Evolutionary conservation across 345 rosid species (phyloP).

Genomic region (Arabidopsis suecica): DNA sequence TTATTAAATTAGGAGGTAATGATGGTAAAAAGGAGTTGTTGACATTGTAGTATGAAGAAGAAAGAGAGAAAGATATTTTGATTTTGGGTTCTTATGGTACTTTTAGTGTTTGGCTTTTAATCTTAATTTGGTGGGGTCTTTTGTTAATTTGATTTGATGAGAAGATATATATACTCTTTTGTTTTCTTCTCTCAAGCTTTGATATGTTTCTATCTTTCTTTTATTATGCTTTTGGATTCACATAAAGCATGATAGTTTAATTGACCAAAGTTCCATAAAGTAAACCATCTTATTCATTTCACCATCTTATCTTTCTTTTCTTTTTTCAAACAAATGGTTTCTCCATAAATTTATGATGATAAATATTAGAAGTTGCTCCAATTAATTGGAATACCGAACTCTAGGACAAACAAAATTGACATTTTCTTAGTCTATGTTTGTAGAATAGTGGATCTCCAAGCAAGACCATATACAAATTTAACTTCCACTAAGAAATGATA

Average conservation of each 20-base stretch:
- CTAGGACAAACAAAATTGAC: not conserved
- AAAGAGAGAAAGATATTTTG: conserved; percentile 29
- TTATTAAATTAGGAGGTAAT: conserved; percentile 32
- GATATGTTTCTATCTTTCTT: conserved; percentile 28
- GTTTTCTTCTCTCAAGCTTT: conserved; percentile 39
- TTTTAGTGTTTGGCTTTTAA: conserved; percentile 38
- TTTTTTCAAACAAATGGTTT: conserved; percentile 19
- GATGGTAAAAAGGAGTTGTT: conserved; percentile 38
- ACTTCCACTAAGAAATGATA: not conserved
- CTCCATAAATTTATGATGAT: conserved; percentile 22
- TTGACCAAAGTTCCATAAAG: conserved; percentile 43
- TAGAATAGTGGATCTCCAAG: conserved; percentile 1
- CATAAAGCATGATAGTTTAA: conserved; percentile 40
- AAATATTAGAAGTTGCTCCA: conserved; percentile 14
- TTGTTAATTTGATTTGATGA: conserved; percentile 39
- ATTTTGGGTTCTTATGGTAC: conserved; percentile 23
- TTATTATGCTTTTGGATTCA: conserved; percentile 42
- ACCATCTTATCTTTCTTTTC: conserved; percentile 42
- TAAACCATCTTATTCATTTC: conserved; percentile 38
- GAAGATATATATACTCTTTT: conserved; percentile 25
- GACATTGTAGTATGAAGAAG: conserved; percentile 34
- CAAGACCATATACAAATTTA: not conserved
- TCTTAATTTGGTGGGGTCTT: conserved; percentile 44
- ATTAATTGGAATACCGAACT: conserved; percentile 26
- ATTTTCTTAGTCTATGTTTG: not conserved